Evolutionary conservation across 352 stramenopile species (phyloP).

Genomic region (Blastocystis sp.): DNA sequence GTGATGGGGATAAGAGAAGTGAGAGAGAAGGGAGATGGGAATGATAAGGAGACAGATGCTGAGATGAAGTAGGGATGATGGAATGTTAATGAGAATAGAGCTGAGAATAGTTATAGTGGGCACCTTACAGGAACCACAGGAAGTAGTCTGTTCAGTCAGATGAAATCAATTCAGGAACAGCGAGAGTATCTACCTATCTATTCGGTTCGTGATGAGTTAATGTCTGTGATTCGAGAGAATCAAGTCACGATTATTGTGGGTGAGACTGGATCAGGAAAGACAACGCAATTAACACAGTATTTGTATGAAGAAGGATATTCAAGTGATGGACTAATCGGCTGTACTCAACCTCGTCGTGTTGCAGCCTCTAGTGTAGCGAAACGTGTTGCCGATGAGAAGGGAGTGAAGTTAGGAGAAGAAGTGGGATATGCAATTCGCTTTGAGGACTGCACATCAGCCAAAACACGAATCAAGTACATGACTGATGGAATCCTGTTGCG

Average conservation of each 20-base stretch:
- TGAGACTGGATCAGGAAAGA: constrained; percentile 94
- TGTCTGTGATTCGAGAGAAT: constrained; percentile 95
- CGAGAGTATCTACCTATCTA: constrained; percentile 92
- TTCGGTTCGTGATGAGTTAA: constrained; percentile 87
- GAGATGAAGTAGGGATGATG: constrained; percentile 61
- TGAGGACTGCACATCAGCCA: constrained; percentile 86
- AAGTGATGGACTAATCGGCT: constrained; percentile 85
- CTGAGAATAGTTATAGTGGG: constrained; percentile 66
- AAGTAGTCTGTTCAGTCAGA: constrained; percentile 91
- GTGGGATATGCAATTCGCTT: constrained; percentile 88
- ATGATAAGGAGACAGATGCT: constrained; percentile 67
- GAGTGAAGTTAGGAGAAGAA: constrained; percentile 84
- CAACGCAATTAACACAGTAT: constrained; percentile 91
- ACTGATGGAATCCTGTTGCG: constrained; percentile 83
- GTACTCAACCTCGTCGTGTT: constrained; percentile 94
- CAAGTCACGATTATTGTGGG: constrained; percentile 96
- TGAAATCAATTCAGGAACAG: constrained; percentile 90
- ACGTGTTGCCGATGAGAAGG: constrained; percentile 94
- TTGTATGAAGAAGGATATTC: constrained; percentile 85
- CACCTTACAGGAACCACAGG: constrained; percentile 72
- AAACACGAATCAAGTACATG: constrained; percentile 96
- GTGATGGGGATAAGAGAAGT: constrained; percentile 81
- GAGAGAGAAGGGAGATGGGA: constrained; percentile 59
- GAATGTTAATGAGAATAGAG: constrained; percentile 19
- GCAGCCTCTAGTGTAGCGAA: constrained; percentile 97